Evolutionary conservation across 2,329 filamentous ascomycete species (phyloP).

Genomic region (Xylariaceae sp.): DNA sequence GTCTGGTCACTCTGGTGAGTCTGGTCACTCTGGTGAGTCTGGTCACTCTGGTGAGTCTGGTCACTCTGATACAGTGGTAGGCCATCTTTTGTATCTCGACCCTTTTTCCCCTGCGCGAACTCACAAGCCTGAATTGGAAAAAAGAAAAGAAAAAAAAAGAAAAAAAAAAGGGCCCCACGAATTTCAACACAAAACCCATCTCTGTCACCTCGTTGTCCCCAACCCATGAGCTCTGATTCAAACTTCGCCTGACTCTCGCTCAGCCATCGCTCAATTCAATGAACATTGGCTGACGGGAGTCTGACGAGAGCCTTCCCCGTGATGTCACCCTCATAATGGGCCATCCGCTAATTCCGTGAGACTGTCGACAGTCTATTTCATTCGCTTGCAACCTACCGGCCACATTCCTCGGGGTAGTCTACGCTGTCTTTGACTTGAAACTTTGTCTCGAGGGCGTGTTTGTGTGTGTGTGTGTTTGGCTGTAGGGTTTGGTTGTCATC

Average conservation of each 20-base stretch:
- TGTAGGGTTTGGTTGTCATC: not conserved
- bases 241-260: not conserved
- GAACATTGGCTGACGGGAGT: not conserved
- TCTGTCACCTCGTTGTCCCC: too few species aligned
- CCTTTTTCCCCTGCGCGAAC: too few species aligned
- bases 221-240: not conserved
- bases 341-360: not conserved
- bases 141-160: too few species aligned
- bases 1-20: too few species aligned
- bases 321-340: not conserved
- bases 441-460: not conserved
- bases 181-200: too few species aligned
- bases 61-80: too few species aligned
- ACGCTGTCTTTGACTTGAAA: not conserved
- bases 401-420: not conserved
- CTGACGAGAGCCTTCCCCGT: not conserved
- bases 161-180: too few species aligned
- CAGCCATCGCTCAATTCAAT: not conserved
- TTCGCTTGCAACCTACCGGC: not conserved
- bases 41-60: too few species aligned
- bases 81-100: too few species aligned
- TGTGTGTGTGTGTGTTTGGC: not conserved
- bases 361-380: not conserved
- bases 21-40: too few species aligned
- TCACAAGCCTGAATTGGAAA: too few species aligned